Base-by-base conservation (phyloP, 805 yeast species). In the Pichia californica region DNA sequence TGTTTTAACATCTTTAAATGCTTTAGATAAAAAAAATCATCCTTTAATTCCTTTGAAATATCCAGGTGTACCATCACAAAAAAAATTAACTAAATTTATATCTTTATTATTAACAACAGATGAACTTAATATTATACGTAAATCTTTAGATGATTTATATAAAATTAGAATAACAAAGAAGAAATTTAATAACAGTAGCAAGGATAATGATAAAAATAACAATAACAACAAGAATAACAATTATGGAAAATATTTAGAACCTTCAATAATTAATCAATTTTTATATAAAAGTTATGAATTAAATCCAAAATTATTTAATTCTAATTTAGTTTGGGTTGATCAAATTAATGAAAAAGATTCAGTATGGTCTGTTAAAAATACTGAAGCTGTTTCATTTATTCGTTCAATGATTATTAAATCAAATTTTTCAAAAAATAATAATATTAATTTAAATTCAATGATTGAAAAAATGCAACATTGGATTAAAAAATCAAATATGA, bases 11-110 rank as follows among this genome's bases (percentile, higher is more conserved):
- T 47, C 61, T 8, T 31, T 51, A 36, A 50, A 58, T 34, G 52
- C 53, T 10, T 47, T 52, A 7, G 59, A 57, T 35, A 50, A 52
- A 20, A 49, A 52, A 4, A 62, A 62, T 16, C 49, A 56, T 30
- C 63, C 64, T 14, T 41, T 61, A 10, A 31, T 47, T 11, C 63
- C 63, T 14, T 44, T 50, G 31, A 31, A 36, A 14, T 52, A 43
- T 20, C 57, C 53, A 27, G 59, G 59, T 13, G 33, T 51, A 5
- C 65, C 65, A 38, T 58, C 64, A 5, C 44, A 41, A 15, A 39
- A 40, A 5, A 56, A 54, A 42, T 54, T 61, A 38, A 36, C 45
- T 11, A 42, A 47, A 20, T 61, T 61, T 36, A 53, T 61, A 34
- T 50, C 53, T n/a, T 44, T 52, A 8, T 37, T 61, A 20, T 5